Evolutionary conservation across 441 rosid genomes (phyloP), one percentile per base, ranked within the genome.

Genomic region (Melastoma candidum): DNA sequence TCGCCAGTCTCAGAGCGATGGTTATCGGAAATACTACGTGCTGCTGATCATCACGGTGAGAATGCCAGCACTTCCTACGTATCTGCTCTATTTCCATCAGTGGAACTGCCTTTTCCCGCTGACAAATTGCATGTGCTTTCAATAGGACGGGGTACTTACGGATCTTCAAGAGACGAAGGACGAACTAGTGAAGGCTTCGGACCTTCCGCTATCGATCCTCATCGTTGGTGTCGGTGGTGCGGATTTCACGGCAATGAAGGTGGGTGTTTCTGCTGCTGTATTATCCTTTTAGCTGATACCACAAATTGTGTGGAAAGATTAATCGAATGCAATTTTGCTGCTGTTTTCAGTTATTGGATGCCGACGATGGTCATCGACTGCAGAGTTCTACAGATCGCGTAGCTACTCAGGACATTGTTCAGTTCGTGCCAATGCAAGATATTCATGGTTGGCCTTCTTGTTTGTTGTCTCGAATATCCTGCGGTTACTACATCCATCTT

Each of bases 81-180:
- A 36, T 36, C 41, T 36, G 8, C 41, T 36, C 1, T 36, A 36
- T 47, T 65, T 11, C 48, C 49, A 9, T 48, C 4, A 17, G 32
- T 39, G 25, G 46, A 46, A 7, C 39, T 44, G 1, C 12, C 22
- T 14, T 13, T 56, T 55, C n/a, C 29, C 14, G 7, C 49, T 56
- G 6, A 48, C 53, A 14, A 25, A 52, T 54, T 26, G 46, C 11
- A 27, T 47, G 45, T 26, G 12, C 43, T 44, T 10, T 54, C 50
- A 9, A 49, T 44, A 90, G 97, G 97, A 90, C 66, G 97, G 97
- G 61, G 94, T 90, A 9, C 77, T 90, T 57, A 90, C 97, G 22
- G 97, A 90, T 77, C 86, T 90, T 47, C 97, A 90, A 73, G 97
- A 90, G 70, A 90, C 97, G n/a, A 84, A 71, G 70, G 96, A 90